These are phyloP conservation scores for Rhynchospora breviuscula DNA, from an alignment of 176 grass and related monocot genomes.

Conservation along the genomic window DNA sequence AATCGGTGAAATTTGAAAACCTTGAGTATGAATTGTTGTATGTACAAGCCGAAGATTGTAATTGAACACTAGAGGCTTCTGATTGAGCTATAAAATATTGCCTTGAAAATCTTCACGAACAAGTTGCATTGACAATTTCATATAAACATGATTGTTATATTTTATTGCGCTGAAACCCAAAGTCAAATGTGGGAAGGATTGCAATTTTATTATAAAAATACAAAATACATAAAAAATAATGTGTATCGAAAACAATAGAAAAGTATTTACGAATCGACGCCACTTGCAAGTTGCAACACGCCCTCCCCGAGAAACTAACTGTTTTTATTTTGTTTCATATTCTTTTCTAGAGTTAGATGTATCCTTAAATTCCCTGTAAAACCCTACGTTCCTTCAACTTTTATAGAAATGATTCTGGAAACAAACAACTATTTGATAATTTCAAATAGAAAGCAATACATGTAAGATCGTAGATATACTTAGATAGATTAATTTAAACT, in stretches of 20 bases:
- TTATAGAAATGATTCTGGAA: background rate
- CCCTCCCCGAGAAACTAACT: background rate
- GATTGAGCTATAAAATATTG: background rate
- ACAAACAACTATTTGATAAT: background rate
- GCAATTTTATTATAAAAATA: background rate
- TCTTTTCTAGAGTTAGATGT: background rate
- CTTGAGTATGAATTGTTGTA: no score
- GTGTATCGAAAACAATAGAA: background rate
- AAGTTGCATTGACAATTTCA: slow-evolving; percentile 1
- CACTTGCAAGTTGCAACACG: background rate
- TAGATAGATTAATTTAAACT: no score
- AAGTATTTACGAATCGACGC: background rate
- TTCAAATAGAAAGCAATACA: background rate
- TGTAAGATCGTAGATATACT: background rate
- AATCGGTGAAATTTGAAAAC: no score
- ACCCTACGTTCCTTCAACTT: background rate
- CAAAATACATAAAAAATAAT: background rate
- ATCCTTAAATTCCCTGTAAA: background rate
- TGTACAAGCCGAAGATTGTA: background rate
- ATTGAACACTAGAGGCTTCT: background rate
- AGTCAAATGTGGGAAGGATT: background rate
- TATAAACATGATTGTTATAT: background rate
- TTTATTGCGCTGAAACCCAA: background rate
- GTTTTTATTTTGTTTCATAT: background rate
- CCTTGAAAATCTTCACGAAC: background rate